Conservation (phyloP, 495 filamentous ascomycete species). For the Penicillium maclennaniae region DNA sequence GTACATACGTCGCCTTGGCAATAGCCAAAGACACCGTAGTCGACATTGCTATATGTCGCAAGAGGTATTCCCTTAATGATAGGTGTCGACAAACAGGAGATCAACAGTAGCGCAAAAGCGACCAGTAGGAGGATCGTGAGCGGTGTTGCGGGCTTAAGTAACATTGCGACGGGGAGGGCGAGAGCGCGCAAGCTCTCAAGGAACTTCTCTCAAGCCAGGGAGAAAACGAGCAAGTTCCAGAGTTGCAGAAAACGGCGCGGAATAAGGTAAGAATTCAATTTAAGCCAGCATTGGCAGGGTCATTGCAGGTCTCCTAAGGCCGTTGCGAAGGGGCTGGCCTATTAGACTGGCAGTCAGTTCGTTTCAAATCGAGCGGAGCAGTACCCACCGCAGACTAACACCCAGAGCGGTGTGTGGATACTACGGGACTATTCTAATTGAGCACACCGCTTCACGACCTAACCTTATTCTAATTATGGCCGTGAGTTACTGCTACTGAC, state of each 20-base stretch:
- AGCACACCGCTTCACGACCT: too few species aligned
- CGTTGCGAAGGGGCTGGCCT: not conserved
- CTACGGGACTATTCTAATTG: too few species aligned
- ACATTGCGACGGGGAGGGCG: constrained; percentile 35
- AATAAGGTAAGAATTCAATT: constrained; percentile 3
- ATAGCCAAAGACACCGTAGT: constrained; percentile 92
- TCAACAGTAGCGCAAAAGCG: constrained; percentile 78
- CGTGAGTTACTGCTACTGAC: too few species aligned
- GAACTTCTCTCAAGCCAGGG: constrained; percentile 8
- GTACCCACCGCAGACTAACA: too few species aligned
- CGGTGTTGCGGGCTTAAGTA: constrained; percentile 89
- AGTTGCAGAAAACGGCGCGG: constrained; percentile 2
- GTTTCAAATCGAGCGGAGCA: too few species aligned
- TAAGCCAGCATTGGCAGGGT: constrained; percentile 14
- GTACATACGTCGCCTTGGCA: constrained; percentile 66
- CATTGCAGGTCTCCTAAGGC: constrained; percentile 16
- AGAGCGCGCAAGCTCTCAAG: constrained; percentile 9
- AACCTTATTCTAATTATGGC: too few species aligned
- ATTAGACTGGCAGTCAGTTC: not conserved
- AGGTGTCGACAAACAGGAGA: constrained; percentile 90
- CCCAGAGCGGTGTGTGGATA: too few species aligned
- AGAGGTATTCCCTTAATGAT: constrained; percentile 83
- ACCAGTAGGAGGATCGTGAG: constrained; percentile 78
- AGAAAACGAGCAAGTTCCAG: constrained; percentile 10
- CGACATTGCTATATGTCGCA: constrained; percentile 67